Percentiles rank a stretch among this genome's conserved stretches.
phyloP scores from a whole-genome alignment of 768 basidiomycete species.

The Termitomyces sp. region DNA sequence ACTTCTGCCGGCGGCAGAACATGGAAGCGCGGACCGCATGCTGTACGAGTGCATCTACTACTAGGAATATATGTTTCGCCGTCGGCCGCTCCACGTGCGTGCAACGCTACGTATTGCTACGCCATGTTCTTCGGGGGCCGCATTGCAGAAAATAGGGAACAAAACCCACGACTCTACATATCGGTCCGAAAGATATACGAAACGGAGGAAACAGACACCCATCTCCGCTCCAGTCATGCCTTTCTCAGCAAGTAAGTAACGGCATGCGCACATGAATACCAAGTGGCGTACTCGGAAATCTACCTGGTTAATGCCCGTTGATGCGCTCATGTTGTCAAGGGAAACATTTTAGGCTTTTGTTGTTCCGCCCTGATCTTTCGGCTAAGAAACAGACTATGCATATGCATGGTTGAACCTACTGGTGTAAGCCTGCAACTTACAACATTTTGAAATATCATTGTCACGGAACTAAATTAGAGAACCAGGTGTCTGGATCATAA shows the following conservation, averaged over 20 bases:
- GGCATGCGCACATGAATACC: background rate
- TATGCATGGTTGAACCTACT: no score
- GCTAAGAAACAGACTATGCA: background rate
- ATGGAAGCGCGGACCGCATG: background rate
- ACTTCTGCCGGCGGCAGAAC: constrained; percentile 1
- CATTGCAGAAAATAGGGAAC: background rate
- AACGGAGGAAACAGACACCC: background rate
- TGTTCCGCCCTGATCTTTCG: background rate
- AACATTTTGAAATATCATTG: no score
- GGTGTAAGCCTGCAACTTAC: no score
- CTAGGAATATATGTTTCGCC: background rate
- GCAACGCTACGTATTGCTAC: background rate
- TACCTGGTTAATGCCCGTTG: background rate
- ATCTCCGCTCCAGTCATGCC: background rate
- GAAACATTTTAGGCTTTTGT: background rate
- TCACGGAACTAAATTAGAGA: no score
- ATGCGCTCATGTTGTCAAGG: background rate
- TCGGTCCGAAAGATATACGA: background rate
- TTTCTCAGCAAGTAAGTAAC: background rate
- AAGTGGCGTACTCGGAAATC: background rate
- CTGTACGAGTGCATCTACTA: background rate
- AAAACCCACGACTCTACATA: background rate
- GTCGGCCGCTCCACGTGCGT: background rate
- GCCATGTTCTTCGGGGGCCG: background rate
- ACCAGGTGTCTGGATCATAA: no score